Evolutionary conservation across 108 stramenopile species (phyloP).

Genomic region (Skeletonema menzelii): DNA sequence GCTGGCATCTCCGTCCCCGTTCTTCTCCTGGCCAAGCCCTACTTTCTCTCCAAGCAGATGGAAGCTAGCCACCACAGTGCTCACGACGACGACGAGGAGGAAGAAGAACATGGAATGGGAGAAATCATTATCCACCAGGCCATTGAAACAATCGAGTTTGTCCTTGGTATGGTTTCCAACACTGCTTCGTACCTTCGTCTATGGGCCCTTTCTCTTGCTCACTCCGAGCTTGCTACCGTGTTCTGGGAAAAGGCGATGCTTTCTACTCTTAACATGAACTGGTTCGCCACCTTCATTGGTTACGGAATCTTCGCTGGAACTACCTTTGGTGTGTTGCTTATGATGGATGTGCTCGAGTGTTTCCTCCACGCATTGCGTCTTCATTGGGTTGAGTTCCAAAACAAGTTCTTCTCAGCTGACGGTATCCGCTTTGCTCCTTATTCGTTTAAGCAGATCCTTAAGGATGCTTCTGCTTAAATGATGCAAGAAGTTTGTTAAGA

Average conservation of each 20-base stretch:
- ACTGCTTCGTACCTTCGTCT: conserved; percentile 99
- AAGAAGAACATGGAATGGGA: conserved; percentile 87
- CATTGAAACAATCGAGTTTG: conserved; percentile 99
- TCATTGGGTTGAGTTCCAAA: conserved; percentile 99
- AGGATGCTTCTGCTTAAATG: conserved; percentile 53
- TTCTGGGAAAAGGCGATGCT: conserved; percentile 99
- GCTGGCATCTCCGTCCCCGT: conserved; percentile 92
- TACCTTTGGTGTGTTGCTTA: conserved; percentile 94
- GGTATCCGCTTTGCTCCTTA: conserved; percentile 92
- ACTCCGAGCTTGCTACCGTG: conserved; percentile 97
- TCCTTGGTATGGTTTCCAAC: conserved; percentile 98
- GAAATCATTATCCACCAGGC: conserved; percentile 95
- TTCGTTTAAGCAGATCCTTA: conserved; percentile 82
- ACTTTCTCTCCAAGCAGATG: conserved; percentile 69
- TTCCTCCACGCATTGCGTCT: conserved; percentile 99
- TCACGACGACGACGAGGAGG: conserved; percentile 69
- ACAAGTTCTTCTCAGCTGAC: conserved; percentile 98
- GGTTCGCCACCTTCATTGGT: conserved; percentile 92
- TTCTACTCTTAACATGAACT: conserved; percentile 88
- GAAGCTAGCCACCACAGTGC: conserved; percentile 58
- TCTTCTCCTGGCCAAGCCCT: conserved; percentile 94
- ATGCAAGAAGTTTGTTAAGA: neutral
- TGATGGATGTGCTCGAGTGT: conserved; percentile 99
- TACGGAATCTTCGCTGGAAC: conserved; percentile 95
- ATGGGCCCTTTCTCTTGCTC: conserved; percentile 98